Evolutionary conservation across 2,329 filamentous ascomycete genomes (phyloP).

Genomic region (Escovopsis sp.): DNA sequence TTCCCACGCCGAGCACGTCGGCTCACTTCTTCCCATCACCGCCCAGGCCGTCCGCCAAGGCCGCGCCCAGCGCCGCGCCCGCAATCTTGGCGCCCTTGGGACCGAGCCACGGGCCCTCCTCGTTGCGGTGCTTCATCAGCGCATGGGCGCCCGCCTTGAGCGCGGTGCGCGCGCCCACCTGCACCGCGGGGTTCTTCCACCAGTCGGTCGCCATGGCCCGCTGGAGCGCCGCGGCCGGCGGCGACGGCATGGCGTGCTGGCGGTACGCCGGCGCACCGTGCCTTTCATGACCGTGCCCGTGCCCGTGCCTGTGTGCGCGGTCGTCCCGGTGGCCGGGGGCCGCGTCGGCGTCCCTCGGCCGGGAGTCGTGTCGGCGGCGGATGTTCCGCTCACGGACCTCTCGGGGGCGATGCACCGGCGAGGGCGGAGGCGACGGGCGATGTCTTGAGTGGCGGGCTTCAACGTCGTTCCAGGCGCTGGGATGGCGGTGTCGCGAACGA

Average conservation of each 20-base stretch:
- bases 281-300: no score
- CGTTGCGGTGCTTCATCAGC: constrained; percentile 30
- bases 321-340: background rate
- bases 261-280: constrained; percentile 1
- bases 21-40: constrained; percentile 16
- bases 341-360: constrained; percentile 1
- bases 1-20: no score
- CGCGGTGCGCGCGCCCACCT: constrained; percentile 31
- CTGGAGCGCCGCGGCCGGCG: background rate
- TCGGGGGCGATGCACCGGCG: background rate
- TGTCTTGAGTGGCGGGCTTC: no score
- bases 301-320: no score
- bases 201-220: constrained; percentile 9
- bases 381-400: constrained; percentile 4
- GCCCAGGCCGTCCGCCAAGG: constrained; percentile 32
- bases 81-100: constrained; percentile 34
- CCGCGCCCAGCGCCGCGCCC: constrained; percentile 33
- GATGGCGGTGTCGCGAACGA: no score
- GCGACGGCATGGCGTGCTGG: background rate
- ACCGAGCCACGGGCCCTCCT: constrained; percentile 31
- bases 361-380: background rate
- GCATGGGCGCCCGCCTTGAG: constrained; percentile 33
- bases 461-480: no score
- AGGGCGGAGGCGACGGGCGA: no score
- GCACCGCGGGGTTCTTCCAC: constrained; percentile 24